Percentiles rank a stretch among this genome's conserved stretches.
These are phyloP conservation scores for Mortierella sp. DNA, from an alignment of 371 early-diverging fungal species.

Conservation along the genomic window DNA sequence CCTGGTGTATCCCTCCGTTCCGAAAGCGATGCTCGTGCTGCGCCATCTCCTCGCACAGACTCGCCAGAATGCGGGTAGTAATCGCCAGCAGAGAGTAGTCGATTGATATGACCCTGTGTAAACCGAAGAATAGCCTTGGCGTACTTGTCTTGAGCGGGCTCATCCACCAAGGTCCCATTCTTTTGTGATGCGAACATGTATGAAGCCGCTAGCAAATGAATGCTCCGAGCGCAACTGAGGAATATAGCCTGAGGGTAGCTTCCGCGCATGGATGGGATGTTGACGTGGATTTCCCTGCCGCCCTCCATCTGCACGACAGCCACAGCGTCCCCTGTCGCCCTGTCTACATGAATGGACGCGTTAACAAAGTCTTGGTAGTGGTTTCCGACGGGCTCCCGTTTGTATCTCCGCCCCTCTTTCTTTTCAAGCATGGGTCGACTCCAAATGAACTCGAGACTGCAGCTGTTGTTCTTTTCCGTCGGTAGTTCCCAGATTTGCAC, in stretches of 20 bases:
- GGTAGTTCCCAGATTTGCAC: slow-evolving; percentile 48
- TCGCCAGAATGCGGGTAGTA: slow-evolving; percentile 11
- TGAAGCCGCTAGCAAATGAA: slow-evolving; percentile 34
- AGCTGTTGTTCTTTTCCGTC: not conserved
- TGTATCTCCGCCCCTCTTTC: not conserved
- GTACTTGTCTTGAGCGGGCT: slow-evolving; percentile 37
- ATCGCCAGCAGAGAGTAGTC: slow-evolving; percentile 23
- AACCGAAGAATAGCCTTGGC: slow-evolving; percentile 39
- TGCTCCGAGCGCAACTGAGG: slow-evolving; percentile 27
- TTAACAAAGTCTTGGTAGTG: slow-evolving; percentile 22
- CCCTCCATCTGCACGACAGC: slow-evolving; percentile 26
- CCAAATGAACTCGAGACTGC: slow-evolving; percentile 43
- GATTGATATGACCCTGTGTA: slow-evolving; percentile 38
- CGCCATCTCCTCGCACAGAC: no score
- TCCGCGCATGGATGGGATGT: slow-evolving; percentile 23
- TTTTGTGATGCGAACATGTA: slow-evolving; percentile 18
- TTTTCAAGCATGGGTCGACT: slow-evolving; percentile 24
- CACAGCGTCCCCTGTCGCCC: slow-evolving; percentile 5
- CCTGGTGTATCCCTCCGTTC: no score
- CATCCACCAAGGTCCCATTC: slow-evolving; percentile 11
- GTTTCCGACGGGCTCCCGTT: slow-evolving; percentile 18
- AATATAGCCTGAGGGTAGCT: slow-evolving; percentile 18
- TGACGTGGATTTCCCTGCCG: slow-evolving; percentile 10
- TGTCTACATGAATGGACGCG: slow-evolving; percentile 19
- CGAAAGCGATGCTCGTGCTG: no score